Percentiles rank a stretch among this genome's conserved stretches.
Conservation (phyloP, 495 filamentous ascomycete species). For the Oidiodendron maius region DNA sequence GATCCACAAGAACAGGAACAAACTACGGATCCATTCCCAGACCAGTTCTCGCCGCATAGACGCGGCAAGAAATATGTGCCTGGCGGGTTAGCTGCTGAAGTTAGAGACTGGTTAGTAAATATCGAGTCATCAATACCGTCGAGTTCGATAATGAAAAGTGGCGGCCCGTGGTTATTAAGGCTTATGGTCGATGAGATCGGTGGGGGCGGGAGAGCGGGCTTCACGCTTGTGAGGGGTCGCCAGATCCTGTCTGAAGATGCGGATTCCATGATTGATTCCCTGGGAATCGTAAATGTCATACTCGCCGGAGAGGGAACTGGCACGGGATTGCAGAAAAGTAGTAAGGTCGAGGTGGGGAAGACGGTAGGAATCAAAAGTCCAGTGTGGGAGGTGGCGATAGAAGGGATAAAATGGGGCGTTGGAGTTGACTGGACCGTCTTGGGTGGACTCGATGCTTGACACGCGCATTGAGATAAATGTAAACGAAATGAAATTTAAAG, state of each 20-base stretch:
- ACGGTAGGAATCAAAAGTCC: slow-evolving; percentile 21
- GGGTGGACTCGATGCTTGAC: no score
- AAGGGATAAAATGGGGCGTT: slow-evolving; percentile 24
- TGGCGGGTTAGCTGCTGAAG: slow-evolving; percentile 20
- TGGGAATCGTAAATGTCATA: slow-evolving; percentile 14
- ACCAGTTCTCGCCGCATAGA: slow-evolving; percentile 24
- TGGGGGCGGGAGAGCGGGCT: slow-evolving; percentile 13
- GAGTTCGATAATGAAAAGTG: background rate
- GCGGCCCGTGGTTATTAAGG: slow-evolving; percentile 15
- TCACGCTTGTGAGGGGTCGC: slow-evolving; percentile 20
- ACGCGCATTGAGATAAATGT: no score
- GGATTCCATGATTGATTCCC: slow-evolving; percentile 7
- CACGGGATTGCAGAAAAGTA: slow-evolving; percentile 16
- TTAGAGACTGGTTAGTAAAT: slow-evolving; percentile 21
- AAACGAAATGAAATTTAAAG: no score
- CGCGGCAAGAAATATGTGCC: slow-evolving; percentile 23
- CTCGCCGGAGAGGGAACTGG: slow-evolving; percentile 20
- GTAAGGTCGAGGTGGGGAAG: slow-evolving; percentile 14
- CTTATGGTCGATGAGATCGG: slow-evolving; percentile 19
- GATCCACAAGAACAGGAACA: slow-evolving; percentile 3
- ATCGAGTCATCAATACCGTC: slow-evolving; percentile 16
- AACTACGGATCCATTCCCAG: slow-evolving; percentile 19
- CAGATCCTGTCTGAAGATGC: slow-evolving; percentile 6
- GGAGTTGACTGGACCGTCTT: slow-evolving; percentile 24
- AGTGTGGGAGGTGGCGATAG: slow-evolving; percentile 22